phyloP scores from a whole-genome alignment of 495 filamentous ascomycete species.

The Trichoderma reesei region DNA sequence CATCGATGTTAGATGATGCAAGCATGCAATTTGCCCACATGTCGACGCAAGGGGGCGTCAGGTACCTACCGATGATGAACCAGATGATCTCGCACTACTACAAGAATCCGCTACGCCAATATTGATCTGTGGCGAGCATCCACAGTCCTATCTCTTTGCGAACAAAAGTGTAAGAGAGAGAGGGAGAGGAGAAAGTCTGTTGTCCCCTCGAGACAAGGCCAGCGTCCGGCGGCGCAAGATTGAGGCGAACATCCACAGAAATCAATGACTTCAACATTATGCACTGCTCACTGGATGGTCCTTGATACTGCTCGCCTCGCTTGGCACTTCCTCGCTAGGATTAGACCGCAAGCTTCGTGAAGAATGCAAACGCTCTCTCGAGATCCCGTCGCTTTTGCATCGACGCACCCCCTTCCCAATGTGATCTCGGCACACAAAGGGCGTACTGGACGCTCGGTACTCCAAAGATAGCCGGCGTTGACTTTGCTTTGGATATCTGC shows the following conservation, averaged over 20 bases:
- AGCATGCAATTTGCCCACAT: too few relatives aligned
- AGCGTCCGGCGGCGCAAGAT: neutral
- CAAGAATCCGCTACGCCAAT: neutral
- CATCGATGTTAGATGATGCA: too few relatives aligned
- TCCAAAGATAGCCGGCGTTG: neutral
- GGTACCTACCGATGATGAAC: too few relatives aligned
- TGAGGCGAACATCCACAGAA: neutral
- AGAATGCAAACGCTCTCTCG: neutral
- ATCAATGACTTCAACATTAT: neutral
- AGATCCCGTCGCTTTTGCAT: neutral
- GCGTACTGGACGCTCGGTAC: too few relatives aligned
- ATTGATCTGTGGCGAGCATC: neutral
- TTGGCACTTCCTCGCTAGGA: constrained; percentile 6
- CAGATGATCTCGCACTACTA: too few relatives aligned
- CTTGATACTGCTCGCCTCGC: neutral
- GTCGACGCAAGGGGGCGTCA: too few relatives aligned
- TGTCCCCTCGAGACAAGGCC: neutral
- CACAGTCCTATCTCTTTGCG: neutral
- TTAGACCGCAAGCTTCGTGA: neutral
- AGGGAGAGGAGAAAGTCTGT: neutral
- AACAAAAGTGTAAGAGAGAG: too few relatives aligned
- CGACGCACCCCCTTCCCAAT: neutral
- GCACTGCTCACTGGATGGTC: neutral
- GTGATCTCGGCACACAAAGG: too few relatives aligned
- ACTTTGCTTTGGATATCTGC: neutral